Percentiles rank a stretch among this genome's conserved stretches.
Conservation (phyloP, 1,284 basidiomycete genomes). For the Trichosporon faecale region DNA sequence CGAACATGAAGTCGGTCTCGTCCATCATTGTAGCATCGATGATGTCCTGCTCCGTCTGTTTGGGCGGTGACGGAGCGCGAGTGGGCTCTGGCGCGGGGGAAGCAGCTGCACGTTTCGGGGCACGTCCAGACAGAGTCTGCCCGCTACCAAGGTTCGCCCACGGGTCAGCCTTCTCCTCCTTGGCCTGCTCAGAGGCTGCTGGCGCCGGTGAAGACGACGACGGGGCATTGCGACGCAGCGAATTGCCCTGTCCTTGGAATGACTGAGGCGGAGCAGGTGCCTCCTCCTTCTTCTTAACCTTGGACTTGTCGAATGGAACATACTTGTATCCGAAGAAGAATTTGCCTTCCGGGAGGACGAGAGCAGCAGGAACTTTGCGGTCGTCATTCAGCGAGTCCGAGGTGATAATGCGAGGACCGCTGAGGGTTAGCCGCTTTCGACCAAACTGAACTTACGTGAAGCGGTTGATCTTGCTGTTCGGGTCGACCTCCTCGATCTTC, state of each 20-base stretch:
- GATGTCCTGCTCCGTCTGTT: constrained; percentile 30
- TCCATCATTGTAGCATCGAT: constrained; percentile 49
- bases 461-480: constrained; percentile 78
- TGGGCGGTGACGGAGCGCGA: constrained; percentile 7
- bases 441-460: constrained; percentile 66
- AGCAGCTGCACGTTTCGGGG: constrained; percentile 16
- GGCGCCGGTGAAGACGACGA: constrained; percentile 12
- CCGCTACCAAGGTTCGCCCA: constrained; percentile 50
- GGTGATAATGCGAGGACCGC: constrained; percentile 79
- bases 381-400: constrained; percentile 72
- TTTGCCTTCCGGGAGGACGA: constrained; percentile 87
- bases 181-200: constrained; percentile 1
- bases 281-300: constrained; percentile 35
- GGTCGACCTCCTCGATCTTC: constrained; percentile 72
- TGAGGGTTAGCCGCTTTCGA: constrained; percentile 44
- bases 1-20: constrained; percentile 46
- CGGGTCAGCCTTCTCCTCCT: constrained; percentile 40
- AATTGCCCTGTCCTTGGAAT: constrained; percentile 47
- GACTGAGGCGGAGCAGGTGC: constrained; percentile 23
- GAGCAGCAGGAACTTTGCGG: constrained; percentile 77
- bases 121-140: constrained; percentile 34
- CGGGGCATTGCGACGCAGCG: constrained; percentile 29
- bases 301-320: constrained; percentile 61
- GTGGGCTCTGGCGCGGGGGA: background rate
- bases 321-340: constrained; percentile 90